A percentile compares a stretch with the other conserved stretches of the same genome.
Evolutionary conservation across 176 grass and related monocot species (phyloP).

Genomic region (Phoenix roebelenii): DNA sequence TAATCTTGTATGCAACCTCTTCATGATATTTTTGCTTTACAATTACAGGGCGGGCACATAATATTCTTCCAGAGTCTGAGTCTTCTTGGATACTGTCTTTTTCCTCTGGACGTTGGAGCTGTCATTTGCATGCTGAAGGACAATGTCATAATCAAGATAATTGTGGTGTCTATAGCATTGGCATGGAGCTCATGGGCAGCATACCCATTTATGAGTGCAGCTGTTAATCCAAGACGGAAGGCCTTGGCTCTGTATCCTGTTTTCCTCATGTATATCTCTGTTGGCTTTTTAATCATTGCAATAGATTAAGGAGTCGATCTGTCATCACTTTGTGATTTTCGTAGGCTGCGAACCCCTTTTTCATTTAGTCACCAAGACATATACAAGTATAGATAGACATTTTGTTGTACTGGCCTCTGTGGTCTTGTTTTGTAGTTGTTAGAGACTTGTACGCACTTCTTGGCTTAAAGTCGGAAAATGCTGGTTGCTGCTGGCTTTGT

Average conservation of each 20-base stretch:
- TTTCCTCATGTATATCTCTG: conserved; percentile 96
- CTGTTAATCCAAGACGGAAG: conserved; percentile 91
- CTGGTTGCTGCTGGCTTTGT: too few species aligned
- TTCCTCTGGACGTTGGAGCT: conserved; percentile 82
- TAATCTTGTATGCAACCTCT: too few species aligned
- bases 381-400: not conserved
- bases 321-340: not conserved
- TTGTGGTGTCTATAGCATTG: conserved; percentile 67
- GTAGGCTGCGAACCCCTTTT: not conserved
- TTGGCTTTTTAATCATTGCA: conserved; percentile 91
- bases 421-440: not conserved
- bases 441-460: too few species aligned
- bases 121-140: conserved; percentile 82
- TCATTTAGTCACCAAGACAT: not conserved
- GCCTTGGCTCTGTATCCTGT: conserved; percentile 87
- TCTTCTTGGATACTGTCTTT: conserved; percentile 94
- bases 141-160: conserved; percentile 77
- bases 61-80: conserved; percentile 99
- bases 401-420: not conserved
- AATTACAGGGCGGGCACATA: conserved; percentile 81
- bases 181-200: conserved; percentile 99
- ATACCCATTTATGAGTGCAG: conserved; percentile 98
- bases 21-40: conserved; percentile 1
- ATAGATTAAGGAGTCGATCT: conserved; percentile 40
- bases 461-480: too few species aligned